These are phyloP conservation scores for Saprolegnia diclina DNA, from an alignment of 352 stramenopile species.

Conservation along the genomic window DNA sequence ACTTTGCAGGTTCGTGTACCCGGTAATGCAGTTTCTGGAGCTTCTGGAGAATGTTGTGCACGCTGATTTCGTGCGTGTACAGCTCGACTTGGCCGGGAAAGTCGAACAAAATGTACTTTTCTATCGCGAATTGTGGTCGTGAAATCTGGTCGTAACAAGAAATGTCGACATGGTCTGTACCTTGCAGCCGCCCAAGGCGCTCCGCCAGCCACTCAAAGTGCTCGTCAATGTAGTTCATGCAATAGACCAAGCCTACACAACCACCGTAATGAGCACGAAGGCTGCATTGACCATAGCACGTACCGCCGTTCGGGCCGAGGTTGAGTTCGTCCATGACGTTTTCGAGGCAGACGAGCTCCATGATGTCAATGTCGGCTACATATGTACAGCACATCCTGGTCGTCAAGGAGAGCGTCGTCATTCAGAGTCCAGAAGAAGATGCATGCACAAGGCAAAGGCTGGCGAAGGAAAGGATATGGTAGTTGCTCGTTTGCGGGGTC, in stretches of 20 bases:
- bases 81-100: slow-evolving; percentile 99
- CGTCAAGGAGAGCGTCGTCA: background rate
- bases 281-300: background rate
- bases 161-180: slow-evolving; percentile 8
- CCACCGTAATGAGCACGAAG: background rate
- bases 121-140: slow-evolving; percentile 33
- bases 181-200: slow-evolving; percentile 63
- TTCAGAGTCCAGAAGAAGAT: background rate
- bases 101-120: slow-evolving; percentile 98
- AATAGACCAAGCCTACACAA: slow-evolving; percentile 91
- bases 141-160: background rate
- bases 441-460: background rate
- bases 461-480: slow-evolving; percentile 29
- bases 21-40: slow-evolving; percentile 87
- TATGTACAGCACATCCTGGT: slow-evolving; percentile 34
- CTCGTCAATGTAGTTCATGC: slow-evolving; percentile 98
- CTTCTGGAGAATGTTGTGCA: slow-evolving; percentile 93
- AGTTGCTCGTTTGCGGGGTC: slow-evolving; percentile 96
- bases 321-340: slow-evolving; percentile 92
- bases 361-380: slow-evolving; percentile 86
- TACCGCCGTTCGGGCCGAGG: slow-evolving; percentile 94
- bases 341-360: slow-evolving; percentile 95
- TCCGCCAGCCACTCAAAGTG: slow-evolving; percentile 99
- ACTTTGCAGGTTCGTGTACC: slow-evolving; percentile 37
- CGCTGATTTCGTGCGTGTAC: slow-evolving; percentile 97